phyloP scores from a whole-genome alignment of 768 basidiomycete species.

The Amanita molliuscula region DNA sequence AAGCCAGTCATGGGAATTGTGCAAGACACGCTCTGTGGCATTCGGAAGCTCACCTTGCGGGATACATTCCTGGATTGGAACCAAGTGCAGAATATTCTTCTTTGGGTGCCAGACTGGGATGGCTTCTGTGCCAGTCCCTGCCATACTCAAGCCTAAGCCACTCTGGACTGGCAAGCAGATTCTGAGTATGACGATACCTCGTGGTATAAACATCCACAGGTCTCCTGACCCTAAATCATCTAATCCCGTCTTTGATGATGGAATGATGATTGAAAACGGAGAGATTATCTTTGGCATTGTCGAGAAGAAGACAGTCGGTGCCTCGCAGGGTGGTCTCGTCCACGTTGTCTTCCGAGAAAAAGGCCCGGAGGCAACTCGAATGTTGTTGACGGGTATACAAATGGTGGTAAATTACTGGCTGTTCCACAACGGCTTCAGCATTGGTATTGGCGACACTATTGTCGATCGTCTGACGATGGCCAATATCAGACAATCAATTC shows the following conservation, averaged over 20 bases:
- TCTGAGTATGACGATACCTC: conserved; percentile 83
- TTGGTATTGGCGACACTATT: conserved; percentile 98
- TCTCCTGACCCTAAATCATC: conserved; percentile 69
- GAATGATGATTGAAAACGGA: conserved; percentile 94
- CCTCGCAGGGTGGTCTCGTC: conserved; percentile 86
- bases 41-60: conserved; percentile 93
- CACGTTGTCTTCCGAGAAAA: conserved; percentile 98
- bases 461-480: conserved; percentile 86
- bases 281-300: conserved; percentile 93
- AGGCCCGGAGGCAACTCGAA: conserved; percentile 83
- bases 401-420: conserved; percentile 98
- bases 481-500: conserved; percentile 75
- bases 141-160: conserved; percentile 93
- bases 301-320: conserved; percentile 98
- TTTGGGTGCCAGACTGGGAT: conserved; percentile 99
- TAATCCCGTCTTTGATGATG: conserved; percentile 84
- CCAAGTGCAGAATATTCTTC: conserved; percentile 91
- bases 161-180: conserved; percentile 99
- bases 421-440: conserved; percentile 98
- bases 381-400: conserved; percentile 89
- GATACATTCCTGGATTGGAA: conserved; percentile 95
- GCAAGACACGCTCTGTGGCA: conserved; percentile 95
- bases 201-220: conserved; percentile 89
- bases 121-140: conserved; percentile 83
- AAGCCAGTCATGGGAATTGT: conserved; percentile 99